Evolutionary conservation across 805 yeast genomes (phyloP), one percentile per base, ranked within the genome.

Genomic region (Wickerhamiella slavikovae): DNA sequence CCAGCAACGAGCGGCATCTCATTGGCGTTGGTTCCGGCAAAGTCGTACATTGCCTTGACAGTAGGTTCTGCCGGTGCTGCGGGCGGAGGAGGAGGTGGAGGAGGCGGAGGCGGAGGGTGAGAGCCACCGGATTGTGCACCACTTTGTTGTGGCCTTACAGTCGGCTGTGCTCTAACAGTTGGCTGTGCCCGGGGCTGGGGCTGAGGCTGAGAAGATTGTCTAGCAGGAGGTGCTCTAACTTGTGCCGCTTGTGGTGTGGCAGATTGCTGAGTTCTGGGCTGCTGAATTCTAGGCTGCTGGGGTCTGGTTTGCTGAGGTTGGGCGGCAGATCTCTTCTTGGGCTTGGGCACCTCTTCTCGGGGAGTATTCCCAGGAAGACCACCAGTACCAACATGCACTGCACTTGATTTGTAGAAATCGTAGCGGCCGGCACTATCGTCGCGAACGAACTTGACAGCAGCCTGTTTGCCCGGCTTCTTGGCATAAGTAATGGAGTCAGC

Each of bases 381-480:
- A 11, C 98, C 98, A 26, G 64, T 65, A 27, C 70, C 67, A 12
- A 80, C 93, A 24, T 68, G 70, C 16, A 89, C 83, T 0, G 78
- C 68, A 37, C 92, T 77, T 3, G 94, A 79, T 55, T 89, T 89
- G 58, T 89, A 89, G 8, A 55, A 35, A 49, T 89, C 96, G 25
- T 76, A 61, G 38, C 65, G 48, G 8, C 92, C 91, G 17, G 75
- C 72, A n/a, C 66, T 47, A 9, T 59, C 61, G 27, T 73, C 74
- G 24, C 62, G 49, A 29, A 62, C 67, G 44, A 75, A 68, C 49
- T 77, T 82, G 40, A 89, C 75, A 6, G 64, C 49, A 36, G 82
- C 89, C 16, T 60, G 45, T 48, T 68, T 67, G 2, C 92, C 92
- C 1, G 94, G 80, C 49, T 89, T 89, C 63, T 85, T 89, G 54